Conservation (phyloP, 495 filamentous ascomycete genomes). For the Echria macrotheca region DNA sequence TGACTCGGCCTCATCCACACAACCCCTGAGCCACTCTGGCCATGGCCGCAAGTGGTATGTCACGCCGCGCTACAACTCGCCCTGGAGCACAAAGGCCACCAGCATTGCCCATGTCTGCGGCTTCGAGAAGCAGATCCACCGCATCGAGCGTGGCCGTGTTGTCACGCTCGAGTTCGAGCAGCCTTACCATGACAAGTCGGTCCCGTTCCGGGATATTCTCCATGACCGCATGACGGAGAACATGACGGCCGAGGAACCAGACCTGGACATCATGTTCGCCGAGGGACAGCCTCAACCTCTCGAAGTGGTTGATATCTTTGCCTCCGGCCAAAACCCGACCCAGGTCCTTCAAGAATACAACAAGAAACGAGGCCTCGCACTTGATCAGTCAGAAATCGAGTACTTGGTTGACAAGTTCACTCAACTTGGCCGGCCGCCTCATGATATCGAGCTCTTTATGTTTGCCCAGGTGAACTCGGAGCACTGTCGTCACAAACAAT, state of each 20-base stretch:
- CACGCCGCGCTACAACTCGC: constrained; percentile 82
- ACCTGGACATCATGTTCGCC: constrained; percentile 70
- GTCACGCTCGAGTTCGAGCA: constrained; percentile 57
- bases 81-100: constrained; percentile 96
- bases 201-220: constrained; percentile 63
- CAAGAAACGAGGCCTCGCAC: constrained; percentile 69
- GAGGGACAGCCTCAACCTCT: constrained; percentile 66
- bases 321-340: constrained; percentile 53
- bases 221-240: constrained; percentile 94
- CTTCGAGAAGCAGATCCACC: constrained; percentile 61
- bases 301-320: constrained; percentile 65
- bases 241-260: constrained; percentile 58
- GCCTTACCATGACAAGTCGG: constrained; percentile 39
- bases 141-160: constrained; percentile 82
- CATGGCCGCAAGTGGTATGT: constrained; percentile 52
- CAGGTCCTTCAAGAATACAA: constrained; percentile 78
- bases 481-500: constrained; percentile 73
- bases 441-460: constrained; percentile 97
- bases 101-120: constrained; percentile 92
- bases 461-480: constrained; percentile 94
- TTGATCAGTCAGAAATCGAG: constrained; percentile 88
- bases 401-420: constrained; percentile 84
- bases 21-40: constrained; percentile 27
- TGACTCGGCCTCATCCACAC: constrained; percentile 7
- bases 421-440: constrained; percentile 66